These are phyloP conservation scores for Cylindrotheca fusiformis DNA, from an alignment of 108 stramenopile species.

Conservation along the genomic window DNA sequence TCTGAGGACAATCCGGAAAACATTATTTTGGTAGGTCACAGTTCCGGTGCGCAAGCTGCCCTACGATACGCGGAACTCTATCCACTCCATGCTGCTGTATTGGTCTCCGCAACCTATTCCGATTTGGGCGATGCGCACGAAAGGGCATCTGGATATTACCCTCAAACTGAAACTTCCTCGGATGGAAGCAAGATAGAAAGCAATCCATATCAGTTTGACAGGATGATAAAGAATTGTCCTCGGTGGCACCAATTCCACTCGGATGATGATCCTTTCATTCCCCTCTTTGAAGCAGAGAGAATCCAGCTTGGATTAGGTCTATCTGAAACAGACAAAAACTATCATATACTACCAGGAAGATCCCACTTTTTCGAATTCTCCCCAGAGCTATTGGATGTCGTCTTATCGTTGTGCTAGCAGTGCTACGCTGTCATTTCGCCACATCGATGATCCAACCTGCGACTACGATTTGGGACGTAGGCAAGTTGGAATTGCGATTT, in stretches of 20 bases:
- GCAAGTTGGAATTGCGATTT: no score
- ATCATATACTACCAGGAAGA: slow-evolving; percentile 54
- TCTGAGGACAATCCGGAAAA: slow-evolving; percentile 29
- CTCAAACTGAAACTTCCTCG: slow-evolving; percentile 18
- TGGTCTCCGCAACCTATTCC: slow-evolving; percentile 65
- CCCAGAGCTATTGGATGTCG: slow-evolving; percentile 45
- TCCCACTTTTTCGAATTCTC: slow-evolving; percentile 68
- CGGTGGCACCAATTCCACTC: slow-evolving; percentile 70
- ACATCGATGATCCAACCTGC: no score
- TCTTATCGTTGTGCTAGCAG: slow-evolving; percentile 37
- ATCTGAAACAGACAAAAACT: slow-evolving; percentile 27
- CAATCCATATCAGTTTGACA: slow-evolving; percentile 56
- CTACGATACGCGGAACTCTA: slow-evolving; percentile 63
- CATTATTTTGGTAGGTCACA: slow-evolving; percentile 65
- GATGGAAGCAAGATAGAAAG: slow-evolving; percentile 21
- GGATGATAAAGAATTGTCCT: slow-evolving; percentile 55
- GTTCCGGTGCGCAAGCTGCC: slow-evolving; percentile 68
- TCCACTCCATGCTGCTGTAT: slow-evolving; percentile 34
- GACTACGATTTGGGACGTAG: no score
- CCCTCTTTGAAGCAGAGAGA: slow-evolving; percentile 47
- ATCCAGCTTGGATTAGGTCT: slow-evolving; percentile 58
- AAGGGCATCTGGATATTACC: slow-evolving; percentile 72
- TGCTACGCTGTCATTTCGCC: no score
- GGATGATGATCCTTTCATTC: slow-evolving; percentile 75
- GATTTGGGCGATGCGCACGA: slow-evolving; percentile 73